Base-by-base conservation (phyloP, 176 grass and related monocot genomes). In the Metroxylon sagu region DNA sequence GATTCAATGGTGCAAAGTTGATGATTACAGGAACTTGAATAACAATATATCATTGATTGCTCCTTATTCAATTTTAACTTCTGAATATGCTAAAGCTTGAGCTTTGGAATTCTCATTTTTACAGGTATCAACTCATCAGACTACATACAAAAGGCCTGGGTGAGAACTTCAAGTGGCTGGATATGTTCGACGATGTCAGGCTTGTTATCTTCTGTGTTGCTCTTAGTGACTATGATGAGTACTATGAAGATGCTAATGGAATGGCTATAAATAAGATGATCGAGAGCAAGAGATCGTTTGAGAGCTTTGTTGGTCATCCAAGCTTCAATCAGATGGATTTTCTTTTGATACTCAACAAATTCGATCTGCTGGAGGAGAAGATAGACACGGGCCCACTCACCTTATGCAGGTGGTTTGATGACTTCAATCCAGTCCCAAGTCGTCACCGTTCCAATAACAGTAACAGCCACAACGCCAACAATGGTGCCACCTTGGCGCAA, bases 51-150 rank as follows among this genome's bases (percentile, higher is more conserved):
- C 35, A 43, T 6, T 43, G 35, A 43, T 43, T 43, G 7, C 35
- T 43, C 35, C 4, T 5, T 35, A 18, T 26, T 5, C 19, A n/a
- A 5, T 19, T 29, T 59, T 19, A 5, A 18, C 29, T 65, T 48
- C 14, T 7, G 14, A 19, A 26, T 25, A 31, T 19, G 16, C 14
- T 31, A 14, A 26, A 16, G 16, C 50, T 15, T 16, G 3, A 31
- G 12, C 17, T 10, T 12, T 43, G 8, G 35, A 43, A 43, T 29
- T 16, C 26, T 35, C 49, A 55, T 54, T 26, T 31, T 26, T 56
- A 14, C 72, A 99, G 94, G 76, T 93, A 83, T 59, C 87, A 93
- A 49, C 65, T 99, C 27, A 83, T 99, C 66, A 93, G 88, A 79
- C 72, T 93, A 67, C 83, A 80, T 68, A 80, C 29, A 48, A 99